Conservation (phyloP, 2,329 filamentous ascomycete species). For the Aspergillus tamarii region DNA sequence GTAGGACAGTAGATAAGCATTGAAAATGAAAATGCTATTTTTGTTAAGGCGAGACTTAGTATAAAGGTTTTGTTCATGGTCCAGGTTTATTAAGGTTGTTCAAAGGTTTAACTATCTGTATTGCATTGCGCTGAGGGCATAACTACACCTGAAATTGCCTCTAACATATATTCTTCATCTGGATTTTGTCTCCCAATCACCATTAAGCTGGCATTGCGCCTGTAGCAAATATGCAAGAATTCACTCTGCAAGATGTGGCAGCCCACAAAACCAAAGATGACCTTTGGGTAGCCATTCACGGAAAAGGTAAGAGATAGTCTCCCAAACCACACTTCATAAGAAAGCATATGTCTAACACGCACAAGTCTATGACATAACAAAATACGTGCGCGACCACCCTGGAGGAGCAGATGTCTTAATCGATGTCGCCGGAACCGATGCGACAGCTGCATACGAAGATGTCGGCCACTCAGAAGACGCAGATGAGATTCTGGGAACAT, state of each 20-base stretch:
- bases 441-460: conserved; percentile 47
- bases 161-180: background rate
- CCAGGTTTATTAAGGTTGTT: background rate
- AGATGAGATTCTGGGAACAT: conserved; percentile 42
- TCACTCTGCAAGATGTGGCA: conserved; percentile 44
- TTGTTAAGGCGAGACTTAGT: background rate
- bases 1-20: background rate
- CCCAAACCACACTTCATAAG: background rate
- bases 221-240: conserved; percentile 21
- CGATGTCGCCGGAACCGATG: conserved; percentile 47
- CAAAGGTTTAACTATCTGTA: background rate
- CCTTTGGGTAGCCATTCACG: conserved; percentile 60
- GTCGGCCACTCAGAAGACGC: conserved; percentile 53
- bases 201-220: background rate
- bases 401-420: conserved; percentile 44
- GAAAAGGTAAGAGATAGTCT: conserved; percentile 48
- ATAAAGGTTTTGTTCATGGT: background rate
- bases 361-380: conserved; percentile 61
- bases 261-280: conserved; percentile 54
- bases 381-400: conserved; percentile 63
- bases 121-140: background rate
- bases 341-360: background rate
- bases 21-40: background rate
- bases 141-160: background rate
- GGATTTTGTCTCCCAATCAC: background rate